These are phyloP conservation scores for Coriolopsis trogii DNA, from an alignment of 1,284 basidiomycete genomes.

Conservation along the genomic window DNA sequence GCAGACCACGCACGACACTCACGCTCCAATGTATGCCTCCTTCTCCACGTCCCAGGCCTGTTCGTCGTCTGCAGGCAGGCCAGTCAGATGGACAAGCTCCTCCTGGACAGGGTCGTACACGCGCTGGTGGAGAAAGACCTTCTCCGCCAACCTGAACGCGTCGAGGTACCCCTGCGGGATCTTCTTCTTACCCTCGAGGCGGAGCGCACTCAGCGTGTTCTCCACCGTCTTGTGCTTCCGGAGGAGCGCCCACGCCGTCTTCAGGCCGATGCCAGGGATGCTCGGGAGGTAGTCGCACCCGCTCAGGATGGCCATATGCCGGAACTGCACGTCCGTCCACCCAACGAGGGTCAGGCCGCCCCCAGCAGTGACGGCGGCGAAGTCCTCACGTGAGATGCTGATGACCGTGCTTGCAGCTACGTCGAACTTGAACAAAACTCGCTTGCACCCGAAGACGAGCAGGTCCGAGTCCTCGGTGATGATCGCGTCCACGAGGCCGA, in stretches of 20 bases:
- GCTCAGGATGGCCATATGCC: slow-evolving; percentile 94
- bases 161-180: slow-evolving; percentile 81
- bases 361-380: slow-evolving; percentile 64
- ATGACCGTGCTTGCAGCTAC: slow-evolving; percentile 72
- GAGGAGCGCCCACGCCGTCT: slow-evolving; percentile 89
- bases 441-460: slow-evolving; percentile 93
- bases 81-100: slow-evolving; percentile 71
- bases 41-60: slow-evolving; percentile 60
- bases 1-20: slow-evolving; percentile 33
- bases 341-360: slow-evolving; percentile 79
- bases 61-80: slow-evolving; percentile 54
- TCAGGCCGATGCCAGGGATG: slow-evolving; percentile 91
- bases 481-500: slow-evolving; percentile 87
- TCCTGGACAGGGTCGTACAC: slow-evolving; percentile 82
- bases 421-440: slow-evolving; percentile 88
- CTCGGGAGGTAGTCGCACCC: slow-evolving; percentile 98
- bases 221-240: slow-evolving; percentile 87
- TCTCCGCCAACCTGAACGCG: slow-evolving; percentile 81
- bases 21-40: slow-evolving; percentile 82
- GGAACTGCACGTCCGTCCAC: slow-evolving; percentile 90
- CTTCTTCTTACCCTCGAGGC: slow-evolving; percentile 83
- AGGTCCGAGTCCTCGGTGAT: slow-evolving; percentile 99
- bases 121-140: slow-evolving; percentile 92
- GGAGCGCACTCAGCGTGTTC: slow-evolving; percentile 80
- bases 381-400: slow-evolving; percentile 78